phyloP scores from a whole-genome alignment of 2,329 filamentous ascomycete species.

The Ophiostoma perfectum region DNA sequence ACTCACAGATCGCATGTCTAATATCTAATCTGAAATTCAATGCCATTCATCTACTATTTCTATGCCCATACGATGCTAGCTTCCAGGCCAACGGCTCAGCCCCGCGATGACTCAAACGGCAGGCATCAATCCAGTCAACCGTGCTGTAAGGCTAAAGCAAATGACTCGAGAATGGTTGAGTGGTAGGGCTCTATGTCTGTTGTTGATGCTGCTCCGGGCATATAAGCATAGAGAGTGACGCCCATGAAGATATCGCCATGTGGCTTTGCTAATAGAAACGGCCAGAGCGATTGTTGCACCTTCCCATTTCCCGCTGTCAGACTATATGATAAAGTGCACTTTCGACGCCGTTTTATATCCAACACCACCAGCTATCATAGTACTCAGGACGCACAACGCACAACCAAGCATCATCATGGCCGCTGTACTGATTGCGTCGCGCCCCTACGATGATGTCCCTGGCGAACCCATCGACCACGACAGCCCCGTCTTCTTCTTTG shows the following conservation, averaged over 20 bases:
- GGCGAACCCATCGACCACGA: conserved; percentile 15
- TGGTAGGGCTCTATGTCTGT: not conserved
- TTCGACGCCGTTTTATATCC: too few relatives aligned
- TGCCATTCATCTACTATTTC: not conserved
- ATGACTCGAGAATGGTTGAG: not conserved
- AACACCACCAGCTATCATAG: too few relatives aligned
- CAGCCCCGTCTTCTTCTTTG: conserved; percentile 32
- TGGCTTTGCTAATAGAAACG: too few relatives aligned
- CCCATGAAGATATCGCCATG: too few relatives aligned
- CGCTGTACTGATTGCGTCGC: not conserved
- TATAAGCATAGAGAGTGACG: too few relatives aligned
- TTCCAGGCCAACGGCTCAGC: not conserved
- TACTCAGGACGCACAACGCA: too few relatives aligned
- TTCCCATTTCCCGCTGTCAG: too few relatives aligned
- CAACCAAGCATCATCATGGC: not conserved
- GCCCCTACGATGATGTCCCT: conserved; percentile 9
- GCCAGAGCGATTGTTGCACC: too few relatives aligned
- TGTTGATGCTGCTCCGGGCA: too few relatives aligned
- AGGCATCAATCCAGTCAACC: not conserved
- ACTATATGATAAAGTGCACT: too few relatives aligned
- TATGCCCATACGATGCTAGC: not conserved
- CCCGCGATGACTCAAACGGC: conserved; percentile 1
- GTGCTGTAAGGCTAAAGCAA: not conserved
- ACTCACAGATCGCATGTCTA: not conserved
- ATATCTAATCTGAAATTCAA: not conserved